phyloP scores from a whole-genome alignment of 305 asterid genomes.

The Fraxinus paxiana region DNA sequence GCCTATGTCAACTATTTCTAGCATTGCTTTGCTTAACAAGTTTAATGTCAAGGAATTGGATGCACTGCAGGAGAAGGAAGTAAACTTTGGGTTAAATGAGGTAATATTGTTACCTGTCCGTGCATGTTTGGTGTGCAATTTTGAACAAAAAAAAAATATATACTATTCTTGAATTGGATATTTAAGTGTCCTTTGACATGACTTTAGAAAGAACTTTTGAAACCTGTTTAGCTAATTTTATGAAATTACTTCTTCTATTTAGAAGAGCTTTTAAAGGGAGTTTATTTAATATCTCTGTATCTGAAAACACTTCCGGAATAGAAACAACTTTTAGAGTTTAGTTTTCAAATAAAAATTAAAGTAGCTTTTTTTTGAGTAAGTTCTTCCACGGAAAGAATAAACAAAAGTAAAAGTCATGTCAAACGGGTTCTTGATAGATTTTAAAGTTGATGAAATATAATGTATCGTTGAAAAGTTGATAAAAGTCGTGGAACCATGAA shows the following conservation, averaged over 20 bases:
- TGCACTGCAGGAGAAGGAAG: slow-evolving; percentile 21
- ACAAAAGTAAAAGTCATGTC: too few species aligned
- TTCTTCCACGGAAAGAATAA: background rate
- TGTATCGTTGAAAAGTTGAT: too few species aligned
- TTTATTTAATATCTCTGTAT: rapidly evolving
- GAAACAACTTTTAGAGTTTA: too few species aligned
- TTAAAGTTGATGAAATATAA: too few species aligned
- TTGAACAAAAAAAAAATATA: background rate
- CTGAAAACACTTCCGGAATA: too few species aligned
- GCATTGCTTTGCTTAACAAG: slow-evolving; percentile 21
- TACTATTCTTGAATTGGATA: too few species aligned
- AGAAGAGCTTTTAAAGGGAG: too few species aligned
- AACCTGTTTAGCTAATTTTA: too few species aligned
- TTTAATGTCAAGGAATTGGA: slow-evolving; percentile 22
- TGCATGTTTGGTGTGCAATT: background rate
- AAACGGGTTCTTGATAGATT: background rate
- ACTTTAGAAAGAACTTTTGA: too few species aligned
- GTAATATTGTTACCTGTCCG: slow-evolving; percentile 4
- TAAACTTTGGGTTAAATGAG: slow-evolving; percentile 20
- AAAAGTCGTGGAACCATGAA: too few species aligned
- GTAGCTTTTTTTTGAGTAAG: background rate
- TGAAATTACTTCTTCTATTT: too few species aligned
- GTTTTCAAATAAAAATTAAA: background rate
- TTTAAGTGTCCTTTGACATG: background rate
- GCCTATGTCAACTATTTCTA: slow-evolving; percentile 28